Base-by-base conservation (phyloP, 148 eudicot species). In the Gaultheria prostrata region DNA sequence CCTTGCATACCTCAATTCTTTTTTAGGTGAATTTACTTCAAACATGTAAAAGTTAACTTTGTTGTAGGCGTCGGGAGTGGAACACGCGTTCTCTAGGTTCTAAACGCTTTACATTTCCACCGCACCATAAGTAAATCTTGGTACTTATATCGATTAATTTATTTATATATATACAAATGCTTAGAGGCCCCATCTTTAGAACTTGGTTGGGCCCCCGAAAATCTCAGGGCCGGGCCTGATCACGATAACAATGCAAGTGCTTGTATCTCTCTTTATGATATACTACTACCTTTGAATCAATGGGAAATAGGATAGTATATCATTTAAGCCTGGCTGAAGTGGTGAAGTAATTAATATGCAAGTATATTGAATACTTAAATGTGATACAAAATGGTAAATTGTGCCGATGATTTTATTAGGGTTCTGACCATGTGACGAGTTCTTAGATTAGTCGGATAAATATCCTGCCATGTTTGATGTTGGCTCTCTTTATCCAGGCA, bases 401-500 rank as follows among this genome's bases (percentile, higher is more conserved):
- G 17, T 4, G 72, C 30, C 8, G 18, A 67, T 67, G 20, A 30
- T 67, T 28, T 24, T 79, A 10, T 20, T 35, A 21, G 1, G 71
- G 17, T 59, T 79, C 51, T 7, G 6, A 17, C 79, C 76, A 67
- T 48, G 49, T 12, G 56, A 51, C 45, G 78, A 26, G 39, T 3
- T 77, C 26, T 30, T 21, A 13, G 57, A 21, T 35, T 21, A 43
- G 63, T 7, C 45, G 13, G 26, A 39, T 28, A 46, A 39, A 43
- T 39, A 3, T 30, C 71, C 57, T 17, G 3, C 18, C 63, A 18
- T 9, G 20, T 84, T 76, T 80, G 2, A 43, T 71, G 26, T 18
- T 61, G 33, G 45, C 63, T 76, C 81, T 30, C 30, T 46, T 78
- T 69, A 73, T 70, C 77, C 94, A 97, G 99, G 91, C 94, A 81